A percentile compares a stretch with the other conserved stretches of the same genome.
Evolutionary conservation across 164 flowering plant genomes (phyloP).

Genomic region (Cinnamomum chago): DNA sequence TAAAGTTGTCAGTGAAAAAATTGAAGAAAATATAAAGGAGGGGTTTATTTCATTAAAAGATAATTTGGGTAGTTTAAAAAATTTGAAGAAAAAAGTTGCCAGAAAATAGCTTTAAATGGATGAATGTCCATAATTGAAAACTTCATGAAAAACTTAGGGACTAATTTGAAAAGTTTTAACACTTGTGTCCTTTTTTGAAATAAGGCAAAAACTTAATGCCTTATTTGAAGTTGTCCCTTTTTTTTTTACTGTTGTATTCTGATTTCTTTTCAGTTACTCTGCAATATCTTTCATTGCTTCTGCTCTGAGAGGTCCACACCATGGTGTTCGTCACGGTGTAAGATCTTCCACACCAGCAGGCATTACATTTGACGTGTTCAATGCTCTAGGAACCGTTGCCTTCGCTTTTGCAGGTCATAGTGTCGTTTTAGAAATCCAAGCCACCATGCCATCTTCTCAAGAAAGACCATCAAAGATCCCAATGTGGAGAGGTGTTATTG

Average conservation of each 20-base stretch:
- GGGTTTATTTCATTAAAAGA: too few species aligned
- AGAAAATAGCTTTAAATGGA: too few species aligned
- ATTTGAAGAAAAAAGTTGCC: too few species aligned
- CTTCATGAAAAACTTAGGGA: too few species aligned
- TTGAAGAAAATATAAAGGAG: too few species aligned
- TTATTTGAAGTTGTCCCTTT: too few species aligned
- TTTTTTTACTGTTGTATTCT: neutral
- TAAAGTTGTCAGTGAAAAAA: too few species aligned
- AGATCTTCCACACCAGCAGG: conserved; percentile 15
- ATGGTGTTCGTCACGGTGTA: neutral
- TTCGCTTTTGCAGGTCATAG: conserved; percentile 36
- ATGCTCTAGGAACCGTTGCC: conserved; percentile 23
- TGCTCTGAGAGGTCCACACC: conserved; percentile 14
- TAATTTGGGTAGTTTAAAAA: too few species aligned
- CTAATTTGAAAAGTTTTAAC: too few species aligned
- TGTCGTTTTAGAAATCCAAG: conserved; percentile 37
- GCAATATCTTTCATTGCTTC: conserved; percentile 28
- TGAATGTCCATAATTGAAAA: too few species aligned
- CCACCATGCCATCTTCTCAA: conserved; percentile 30
- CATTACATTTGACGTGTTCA: conserved; percentile 20
- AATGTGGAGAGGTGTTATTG: conserved; percentile 31
- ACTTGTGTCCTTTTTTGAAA: too few species aligned
- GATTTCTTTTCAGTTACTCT: conserved; percentile 25
- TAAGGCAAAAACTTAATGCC: too few species aligned
- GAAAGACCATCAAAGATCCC: conserved; percentile 27